Percentiles rank a stretch among this genome's conserved stretches.
These are phyloP conservation scores for Sugiyamaella castrensis DNA, from an alignment of 1,139 yeast genomes.

Conservation along the genomic window DNA sequence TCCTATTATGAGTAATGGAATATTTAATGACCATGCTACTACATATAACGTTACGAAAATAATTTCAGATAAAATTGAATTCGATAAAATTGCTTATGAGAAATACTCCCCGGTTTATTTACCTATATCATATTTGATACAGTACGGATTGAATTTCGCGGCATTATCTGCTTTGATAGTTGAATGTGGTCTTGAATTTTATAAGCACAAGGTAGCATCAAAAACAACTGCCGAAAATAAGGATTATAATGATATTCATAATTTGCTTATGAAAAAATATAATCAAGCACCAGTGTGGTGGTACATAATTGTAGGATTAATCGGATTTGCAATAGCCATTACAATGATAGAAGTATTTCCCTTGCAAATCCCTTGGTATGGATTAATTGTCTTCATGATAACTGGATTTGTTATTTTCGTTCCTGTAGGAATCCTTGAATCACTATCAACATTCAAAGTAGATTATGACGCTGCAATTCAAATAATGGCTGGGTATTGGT, in stretches of 20 bases:
- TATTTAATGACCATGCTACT: slow-evolving; percentile 50
- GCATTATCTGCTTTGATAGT: slow-evolving; percentile 31
- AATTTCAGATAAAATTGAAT: slow-evolving; percentile 40
- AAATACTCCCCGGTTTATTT: slow-evolving; percentile 48
- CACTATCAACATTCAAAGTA: slow-evolving; percentile 52
- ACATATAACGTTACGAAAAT: slow-evolving; percentile 44
- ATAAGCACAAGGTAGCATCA: slow-evolving; percentile 14
- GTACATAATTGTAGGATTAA: slow-evolving; percentile 46
- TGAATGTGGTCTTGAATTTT: slow-evolving; percentile 26
- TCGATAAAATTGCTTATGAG: slow-evolving; percentile 34
- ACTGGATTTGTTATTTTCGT: slow-evolving; percentile 54
- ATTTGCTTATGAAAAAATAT: slow-evolving; percentile 8
- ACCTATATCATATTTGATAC: slow-evolving; percentile 42
- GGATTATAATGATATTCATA: slow-evolving; percentile 8
- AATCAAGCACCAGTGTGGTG: slow-evolving; percentile 64
- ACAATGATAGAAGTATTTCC: slow-evolving; percentile 45
- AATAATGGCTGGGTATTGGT: slow-evolving; percentile 59
- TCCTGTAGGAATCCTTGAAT: slow-evolving; percentile 46
- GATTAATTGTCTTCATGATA: slow-evolving; percentile 56
- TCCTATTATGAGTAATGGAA: slow-evolving; percentile 52
- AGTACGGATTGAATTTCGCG: slow-evolving; percentile 36
- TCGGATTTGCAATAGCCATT: slow-evolving; percentile 50
- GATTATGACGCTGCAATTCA: slow-evolving; percentile 55
- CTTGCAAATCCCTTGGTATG: slow-evolving; percentile 46
- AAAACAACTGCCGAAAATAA: background rate